Conservation (phyloP, 2,329 filamentous ascomycete species). For the Colletotrichum chlorophyti region DNA sequence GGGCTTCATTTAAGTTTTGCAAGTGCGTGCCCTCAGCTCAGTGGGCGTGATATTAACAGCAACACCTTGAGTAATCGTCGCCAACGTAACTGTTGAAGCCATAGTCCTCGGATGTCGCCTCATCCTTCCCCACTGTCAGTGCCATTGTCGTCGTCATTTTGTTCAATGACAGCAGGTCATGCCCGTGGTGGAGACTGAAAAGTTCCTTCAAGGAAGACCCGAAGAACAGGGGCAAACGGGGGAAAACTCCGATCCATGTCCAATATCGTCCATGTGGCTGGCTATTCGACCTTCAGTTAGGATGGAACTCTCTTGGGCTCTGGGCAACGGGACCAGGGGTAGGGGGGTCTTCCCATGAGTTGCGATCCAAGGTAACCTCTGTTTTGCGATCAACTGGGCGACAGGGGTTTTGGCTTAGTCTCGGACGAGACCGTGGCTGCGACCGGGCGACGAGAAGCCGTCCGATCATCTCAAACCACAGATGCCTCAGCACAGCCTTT, state of each 20-base stretch:
- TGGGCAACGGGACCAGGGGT: conserved; percentile 9
- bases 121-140: conserved; percentile 6
- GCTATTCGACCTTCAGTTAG: neutral
- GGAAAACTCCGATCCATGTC: conserved; percentile 13
- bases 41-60: too few relatives aligned
- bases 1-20: neutral
- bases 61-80: neutral
- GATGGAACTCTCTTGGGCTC: conserved; percentile 9
- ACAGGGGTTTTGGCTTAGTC: neutral
- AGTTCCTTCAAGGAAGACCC: conserved; percentile 2
- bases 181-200: neutral
- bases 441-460: conserved; percentile 19
- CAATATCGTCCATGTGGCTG: conserved; percentile 14
- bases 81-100: neutral
- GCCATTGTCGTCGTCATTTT: neutral
- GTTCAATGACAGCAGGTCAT: conserved; percentile 1
- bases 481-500: conserved; percentile 37
- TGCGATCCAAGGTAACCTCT: neutral
- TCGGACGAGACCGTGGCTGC: conserved; percentile 20
- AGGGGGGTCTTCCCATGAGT: neutral
- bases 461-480: conserved; percentile 36
- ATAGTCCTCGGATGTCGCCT: neutral
- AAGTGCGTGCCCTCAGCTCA: too few relatives aligned
- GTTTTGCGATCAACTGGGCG: neutral
- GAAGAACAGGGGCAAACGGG: neutral